Evolutionary conservation across 2,329 filamentous ascomycete species (phyloP).

Genomic region (Aspergillus quadricinctus): DNA sequence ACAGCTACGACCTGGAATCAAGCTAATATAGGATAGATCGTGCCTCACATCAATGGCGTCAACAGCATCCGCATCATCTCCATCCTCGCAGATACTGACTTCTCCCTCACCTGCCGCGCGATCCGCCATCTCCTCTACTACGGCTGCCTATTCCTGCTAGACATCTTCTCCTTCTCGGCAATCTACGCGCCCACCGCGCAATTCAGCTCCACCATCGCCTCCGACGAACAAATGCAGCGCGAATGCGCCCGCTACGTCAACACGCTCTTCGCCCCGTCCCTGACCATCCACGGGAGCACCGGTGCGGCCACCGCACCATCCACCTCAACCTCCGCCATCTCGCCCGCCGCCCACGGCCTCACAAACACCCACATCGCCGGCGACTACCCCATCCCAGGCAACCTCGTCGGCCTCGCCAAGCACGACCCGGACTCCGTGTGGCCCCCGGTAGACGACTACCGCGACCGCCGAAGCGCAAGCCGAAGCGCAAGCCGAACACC

Average conservation of each 20-base stretch:
- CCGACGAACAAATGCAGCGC: slow-evolving; percentile 71
- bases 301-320: slow-evolving; percentile 17
- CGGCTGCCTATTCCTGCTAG: slow-evolving; percentile 81
- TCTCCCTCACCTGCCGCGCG: slow-evolving; percentile 79
- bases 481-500: slow-evolving; percentile 9
- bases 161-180: slow-evolving; percentile 90
- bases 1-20: neutral
- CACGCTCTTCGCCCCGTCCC: slow-evolving; percentile 40
- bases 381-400: slow-evolving; percentile 11
- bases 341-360: slow-evolving; percentile 16
- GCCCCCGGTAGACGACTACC: slow-evolving; percentile 36
- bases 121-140: slow-evolving; percentile 90
- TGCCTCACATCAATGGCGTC: slow-evolving; percentile 84
- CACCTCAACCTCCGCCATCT: slow-evolving; percentile 15
- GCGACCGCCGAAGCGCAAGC: slow-evolving; percentile 9
- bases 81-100: slow-evolving; percentile 75
- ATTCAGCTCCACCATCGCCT: slow-evolving; percentile 69
- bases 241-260: slow-evolving; percentile 86
- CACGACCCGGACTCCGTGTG: slow-evolving; percentile 39
- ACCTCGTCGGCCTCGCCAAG: slow-evolving; percentile 15
- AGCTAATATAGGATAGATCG: slow-evolving; percentile 49
- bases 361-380: neutral
- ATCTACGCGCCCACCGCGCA: slow-evolving; percentile 82
- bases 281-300: slow-evolving; percentile 15
- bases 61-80: slow-evolving; percentile 86